phyloP scores from a whole-genome alignment of 495 filamentous ascomycete genomes.

The Aspergillus bridgeri region DNA sequence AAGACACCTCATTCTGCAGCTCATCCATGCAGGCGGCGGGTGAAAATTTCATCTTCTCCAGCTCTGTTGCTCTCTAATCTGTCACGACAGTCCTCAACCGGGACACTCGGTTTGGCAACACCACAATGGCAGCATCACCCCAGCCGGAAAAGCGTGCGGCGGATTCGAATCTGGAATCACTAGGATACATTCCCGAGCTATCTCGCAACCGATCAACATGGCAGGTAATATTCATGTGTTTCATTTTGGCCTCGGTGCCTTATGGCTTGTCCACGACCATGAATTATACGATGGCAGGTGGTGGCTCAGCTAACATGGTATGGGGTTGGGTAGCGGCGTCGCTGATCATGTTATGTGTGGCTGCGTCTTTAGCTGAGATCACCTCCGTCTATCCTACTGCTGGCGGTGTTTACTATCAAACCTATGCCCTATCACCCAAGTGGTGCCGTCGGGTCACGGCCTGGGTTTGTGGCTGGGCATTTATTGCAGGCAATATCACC shows the following conservation, averaged over 20 bases:
- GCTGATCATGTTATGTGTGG: conserved; percentile 59
- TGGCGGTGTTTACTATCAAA: conserved; percentile 64
- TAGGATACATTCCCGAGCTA: conserved; percentile 55
- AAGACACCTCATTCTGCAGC: conserved; percentile 1
- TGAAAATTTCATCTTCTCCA: not conserved
- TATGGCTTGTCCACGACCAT: conserved; percentile 61
- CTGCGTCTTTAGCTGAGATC: conserved; percentile 63
- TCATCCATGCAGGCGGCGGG: not conserved
- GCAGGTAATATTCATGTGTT: conserved; percentile 31
- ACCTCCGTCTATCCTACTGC: conserved; percentile 61
- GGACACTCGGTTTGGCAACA: not conserved
- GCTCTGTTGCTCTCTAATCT: not conserved
- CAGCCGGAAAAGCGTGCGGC: conserved; percentile 9
- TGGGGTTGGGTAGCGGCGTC: conserved; percentile 61
- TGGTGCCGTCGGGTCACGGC: conserved; percentile 53
- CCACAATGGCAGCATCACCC: not conserved
- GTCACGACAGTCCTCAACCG: not conserved
- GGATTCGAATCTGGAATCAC: conserved; percentile 24
- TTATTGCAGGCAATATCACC: conserved; percentile 61
- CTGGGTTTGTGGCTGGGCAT: conserved; percentile 68
- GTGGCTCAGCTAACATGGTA: conserved; percentile 57
- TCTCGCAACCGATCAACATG: conserved; percentile 51
- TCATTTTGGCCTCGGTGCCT: conserved; percentile 50
- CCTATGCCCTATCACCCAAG: conserved; percentile 46
- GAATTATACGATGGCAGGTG: conserved; percentile 55